A percentile compares a stretch with the other conserved stretches of the same genome.
Conservation (phyloP, 352 stramenopile genomes). For the Phytophthora capsici region DNA sequence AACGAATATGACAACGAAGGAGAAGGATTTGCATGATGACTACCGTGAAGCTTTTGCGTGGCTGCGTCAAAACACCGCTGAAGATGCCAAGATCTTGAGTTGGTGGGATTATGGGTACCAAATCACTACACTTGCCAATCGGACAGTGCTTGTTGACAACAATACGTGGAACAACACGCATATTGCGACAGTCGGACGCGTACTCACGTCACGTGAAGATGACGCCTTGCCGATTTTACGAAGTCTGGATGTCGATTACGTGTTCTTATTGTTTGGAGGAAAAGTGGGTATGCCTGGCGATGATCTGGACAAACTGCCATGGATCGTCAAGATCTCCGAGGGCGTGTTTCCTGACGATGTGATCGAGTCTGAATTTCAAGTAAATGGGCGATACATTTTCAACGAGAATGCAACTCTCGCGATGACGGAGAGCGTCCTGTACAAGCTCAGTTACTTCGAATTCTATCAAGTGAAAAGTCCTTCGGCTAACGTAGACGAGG, state of each 20-base stretch:
- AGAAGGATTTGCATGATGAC: constrained; percentile 67
- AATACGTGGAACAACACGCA: constrained; percentile 98
- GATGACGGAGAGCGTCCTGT: constrained; percentile 90
- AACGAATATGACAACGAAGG: constrained; percentile 54
- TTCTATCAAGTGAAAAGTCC: constrained; percentile 58
- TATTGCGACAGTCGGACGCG: constrained; percentile 94
- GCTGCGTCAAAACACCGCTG: constrained; percentile 74
- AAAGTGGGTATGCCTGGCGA: constrained; percentile 76
- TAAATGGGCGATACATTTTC: constrained; percentile 75
- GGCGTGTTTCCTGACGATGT: constrained; percentile 84
- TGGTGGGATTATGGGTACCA: constrained; percentile 93
- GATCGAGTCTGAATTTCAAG: constrained; percentile 86
- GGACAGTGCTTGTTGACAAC: constrained; percentile 93
- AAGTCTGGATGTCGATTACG: constrained; percentile 83
- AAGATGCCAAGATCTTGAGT: constrained; percentile 73
- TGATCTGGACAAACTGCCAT: constrained; percentile 95
- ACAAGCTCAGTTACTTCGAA: constrained; percentile 92
- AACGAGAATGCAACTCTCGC: constrained; percentile 74
- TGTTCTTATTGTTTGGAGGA: constrained; percentile 81
- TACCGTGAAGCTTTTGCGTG: constrained; percentile 87
- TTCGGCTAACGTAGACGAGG: constrained; percentile 22
- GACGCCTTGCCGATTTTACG: constrained; percentile 73
- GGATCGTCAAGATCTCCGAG: constrained; percentile 93
- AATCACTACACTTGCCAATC: constrained; percentile 81
- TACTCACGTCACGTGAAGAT: constrained; percentile 72